Conservation (phyloP, 177 flowering plant species). For the Tripterygium wilfordii region DNA sequence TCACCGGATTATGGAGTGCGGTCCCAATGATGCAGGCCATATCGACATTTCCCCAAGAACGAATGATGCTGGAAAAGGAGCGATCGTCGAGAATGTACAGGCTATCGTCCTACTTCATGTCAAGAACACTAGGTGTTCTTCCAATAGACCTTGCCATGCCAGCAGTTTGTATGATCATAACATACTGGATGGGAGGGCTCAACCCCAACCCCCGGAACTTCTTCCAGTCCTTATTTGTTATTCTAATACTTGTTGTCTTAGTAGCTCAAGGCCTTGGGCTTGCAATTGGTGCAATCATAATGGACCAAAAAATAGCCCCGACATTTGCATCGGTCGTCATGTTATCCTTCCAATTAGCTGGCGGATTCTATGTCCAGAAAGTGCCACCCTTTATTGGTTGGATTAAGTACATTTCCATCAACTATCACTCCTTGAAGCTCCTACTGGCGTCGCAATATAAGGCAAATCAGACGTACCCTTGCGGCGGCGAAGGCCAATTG, state of each 20-base stretch:
- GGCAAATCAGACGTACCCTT: conserved; percentile 32
- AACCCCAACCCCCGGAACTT: conserved; percentile 26
- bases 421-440: conserved; percentile 47
- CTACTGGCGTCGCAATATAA: conserved; percentile 48
- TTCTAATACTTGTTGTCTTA: conserved; percentile 40
- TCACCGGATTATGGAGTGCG: conserved; percentile 57
- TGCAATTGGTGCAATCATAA: conserved; percentile 65
- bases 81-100: conserved; percentile 64
- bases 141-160: conserved; percentile 81
- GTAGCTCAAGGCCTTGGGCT: conserved; percentile 69
- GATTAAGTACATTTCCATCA: conserved; percentile 53
- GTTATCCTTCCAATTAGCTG: conserved; percentile 43
- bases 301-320: conserved; percentile 54
- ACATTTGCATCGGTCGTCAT: conserved; percentile 44
- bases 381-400: conserved; percentile 57
- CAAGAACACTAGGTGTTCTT: conserved; percentile 46
- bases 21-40: conserved; percentile 55
- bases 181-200: conserved; percentile 74
- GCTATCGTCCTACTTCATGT: conserved; percentile 65
- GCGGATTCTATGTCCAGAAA: conserved; percentile 61
- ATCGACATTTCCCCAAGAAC: conserved; percentile 69
- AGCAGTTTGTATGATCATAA: conserved; percentile 33
- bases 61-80: conserved; percentile 56
- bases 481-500: conserved; percentile 9
- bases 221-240: conserved; percentile 26